Percentiles rank a stretch among this genome's conserved stretches.
These are phyloP conservation scores for Fusarium sp. DNA, from an alignment of 2,329 filamentous ascomycete species.

Conservation along the genomic window DNA sequence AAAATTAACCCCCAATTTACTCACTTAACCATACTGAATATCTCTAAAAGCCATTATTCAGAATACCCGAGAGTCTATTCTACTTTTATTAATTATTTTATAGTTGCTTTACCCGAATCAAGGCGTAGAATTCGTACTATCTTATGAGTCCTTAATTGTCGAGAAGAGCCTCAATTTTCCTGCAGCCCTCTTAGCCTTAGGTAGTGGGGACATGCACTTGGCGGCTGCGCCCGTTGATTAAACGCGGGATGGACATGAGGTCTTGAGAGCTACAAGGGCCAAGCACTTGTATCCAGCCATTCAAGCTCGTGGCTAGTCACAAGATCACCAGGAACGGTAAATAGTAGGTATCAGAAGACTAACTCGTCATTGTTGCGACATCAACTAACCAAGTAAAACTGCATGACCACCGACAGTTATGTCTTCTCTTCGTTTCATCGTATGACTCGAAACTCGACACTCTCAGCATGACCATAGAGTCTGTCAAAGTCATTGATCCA, in stretches of 20 bases:
- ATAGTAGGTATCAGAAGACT: not conserved
- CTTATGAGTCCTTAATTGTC: too few species aligned
- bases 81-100: too few species aligned
- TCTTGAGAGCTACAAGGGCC: not conserved
- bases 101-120: too few species aligned
- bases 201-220: not conserved
- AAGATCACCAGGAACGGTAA: constrained; percentile 12
- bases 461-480: constrained; percentile 7
- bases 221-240: constrained; percentile 12
- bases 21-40: too few species aligned
- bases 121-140: too few species aligned
- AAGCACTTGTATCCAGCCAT: not conserved
- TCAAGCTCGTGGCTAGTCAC: constrained; percentile 11
- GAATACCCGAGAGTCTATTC: too few species aligned
- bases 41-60: too few species aligned
- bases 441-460: constrained; percentile 19
- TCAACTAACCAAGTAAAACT: not conserved
- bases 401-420: not conserved
- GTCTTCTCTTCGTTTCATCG: not conserved
- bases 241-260: not conserved
- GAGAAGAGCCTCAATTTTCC: not conserved
- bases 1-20: too few species aligned
- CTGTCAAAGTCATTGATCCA: constrained; percentile 48
- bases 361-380: not conserved
- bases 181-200: not conserved